Evolutionary conservation across 768 basidiomycete species (phyloP).

Genomic region (Suillus subaureus): DNA sequence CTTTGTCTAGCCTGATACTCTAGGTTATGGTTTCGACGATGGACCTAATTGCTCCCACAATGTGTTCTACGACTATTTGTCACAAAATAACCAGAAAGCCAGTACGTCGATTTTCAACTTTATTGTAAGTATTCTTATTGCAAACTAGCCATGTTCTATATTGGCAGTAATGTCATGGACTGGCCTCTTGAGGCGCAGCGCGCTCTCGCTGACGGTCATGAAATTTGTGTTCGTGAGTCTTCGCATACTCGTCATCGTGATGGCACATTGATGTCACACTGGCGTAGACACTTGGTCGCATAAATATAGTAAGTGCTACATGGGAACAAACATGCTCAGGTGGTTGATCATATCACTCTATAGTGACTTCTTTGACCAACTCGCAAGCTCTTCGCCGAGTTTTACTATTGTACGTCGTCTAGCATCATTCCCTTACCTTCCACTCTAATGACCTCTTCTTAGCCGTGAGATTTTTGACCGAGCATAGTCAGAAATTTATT

Average conservation of each 20-base stretch:
- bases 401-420: slow-evolving; percentile 63
- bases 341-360: neutral
- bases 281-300: slow-evolving; percentile 35
- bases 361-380: slow-evolving; percentile 63
- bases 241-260: neutral
- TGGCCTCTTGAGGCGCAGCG: slow-evolving; percentile 61
- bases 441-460: neutral
- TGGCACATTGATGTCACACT: neutral
- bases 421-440: neutral
- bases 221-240: slow-evolving; percentile 61
- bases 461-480: slow-evolving; percentile 26
- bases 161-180: slow-evolving; percentile 58
- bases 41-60: slow-evolving; percentile 70
- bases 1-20: slow-evolving; percentile 45
- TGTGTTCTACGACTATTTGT: slow-evolving; percentile 58
- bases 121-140: neutral
- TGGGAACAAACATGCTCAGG: neutral
- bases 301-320: slow-evolving; percentile 45
- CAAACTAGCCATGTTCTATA: slow-evolving; percentile 57
- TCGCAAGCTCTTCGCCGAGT: slow-evolving; percentile 73
- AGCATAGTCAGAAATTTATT: neutral
- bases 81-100: slow-evolving; percentile 57
- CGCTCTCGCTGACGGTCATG: slow-evolving; percentile 56
- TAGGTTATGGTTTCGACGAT: slow-evolving; percentile 66
- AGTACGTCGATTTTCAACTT: slow-evolving; percentile 39